These are phyloP conservation scores for Boletus coccyginus DNA, from an alignment of 768 basidiomycete genomes.

Conservation along the genomic window DNA sequence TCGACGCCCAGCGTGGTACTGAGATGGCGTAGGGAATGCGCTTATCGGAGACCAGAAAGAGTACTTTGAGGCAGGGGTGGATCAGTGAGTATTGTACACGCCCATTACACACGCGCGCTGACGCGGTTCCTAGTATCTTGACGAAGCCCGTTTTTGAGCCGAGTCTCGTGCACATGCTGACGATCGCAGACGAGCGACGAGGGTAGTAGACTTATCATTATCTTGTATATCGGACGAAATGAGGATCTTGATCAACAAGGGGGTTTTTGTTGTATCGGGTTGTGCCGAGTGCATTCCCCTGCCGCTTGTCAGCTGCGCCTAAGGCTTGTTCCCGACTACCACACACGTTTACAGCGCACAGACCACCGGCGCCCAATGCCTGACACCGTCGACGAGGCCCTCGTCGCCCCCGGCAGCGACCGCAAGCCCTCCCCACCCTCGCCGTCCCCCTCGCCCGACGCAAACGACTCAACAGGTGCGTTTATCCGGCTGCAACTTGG, in stretches of 20 bases:
- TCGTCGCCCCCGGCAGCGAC: slow-evolving; percentile 12
- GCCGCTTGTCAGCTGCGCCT: slow-evolving; percentile 32
- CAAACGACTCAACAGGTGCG: slow-evolving; percentile 42
- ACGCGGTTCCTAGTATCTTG: slow-evolving; percentile 49
- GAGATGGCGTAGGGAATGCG: slow-evolving; percentile 47
- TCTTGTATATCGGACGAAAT: not conserved
- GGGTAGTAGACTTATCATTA: not conserved
- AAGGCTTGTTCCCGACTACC: slow-evolving; percentile 26
- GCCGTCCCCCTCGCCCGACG: slow-evolving; percentile 45
- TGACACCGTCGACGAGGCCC: slow-evolving; percentile 23
- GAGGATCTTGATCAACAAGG: slow-evolving; percentile 6
- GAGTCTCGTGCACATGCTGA: slow-evolving; percentile 41
- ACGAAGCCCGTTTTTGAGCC: slow-evolving; percentile 78
- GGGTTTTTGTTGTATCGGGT: slow-evolving; percentile 30
- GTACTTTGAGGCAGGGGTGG: slow-evolving; percentile 72
- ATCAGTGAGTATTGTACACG: slow-evolving; percentile 48
- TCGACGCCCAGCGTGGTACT: not conserved
- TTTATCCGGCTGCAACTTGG: slow-evolving; percentile 23
- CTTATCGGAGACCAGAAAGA: slow-evolving; percentile 64
- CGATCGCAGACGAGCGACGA: slow-evolving; percentile 42
- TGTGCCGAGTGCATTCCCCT: slow-evolving; percentile 33
- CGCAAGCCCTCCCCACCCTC: slow-evolving; percentile 25
- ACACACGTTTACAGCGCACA: slow-evolving; percentile 30
- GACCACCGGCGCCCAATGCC: slow-evolving; percentile 29
- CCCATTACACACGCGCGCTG: not conserved